Evolutionary conservation across 768 basidiomycete genomes (phyloP).

Genomic region (Amyloporia xantha): DNA sequence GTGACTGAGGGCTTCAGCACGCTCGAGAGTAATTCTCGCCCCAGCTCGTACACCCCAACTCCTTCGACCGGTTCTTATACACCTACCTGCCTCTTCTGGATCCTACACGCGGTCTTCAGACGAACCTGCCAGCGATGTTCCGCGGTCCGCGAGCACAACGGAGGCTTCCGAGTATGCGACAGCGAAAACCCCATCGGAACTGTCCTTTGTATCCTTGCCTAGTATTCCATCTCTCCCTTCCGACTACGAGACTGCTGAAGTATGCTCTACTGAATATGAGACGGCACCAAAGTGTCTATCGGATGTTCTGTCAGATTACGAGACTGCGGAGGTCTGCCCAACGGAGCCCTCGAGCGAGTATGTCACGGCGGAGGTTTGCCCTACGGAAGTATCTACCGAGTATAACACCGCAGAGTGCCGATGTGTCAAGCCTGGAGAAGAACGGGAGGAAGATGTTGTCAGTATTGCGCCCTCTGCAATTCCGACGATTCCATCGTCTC

Average conservation of each 20-base stretch:
- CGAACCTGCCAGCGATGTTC: neutral
- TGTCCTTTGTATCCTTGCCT: slow-evolving; percentile 52
- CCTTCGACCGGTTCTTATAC: slow-evolving; percentile 12
- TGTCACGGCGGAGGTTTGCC: slow-evolving; percentile 42
- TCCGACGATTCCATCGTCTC: slow-evolving; percentile 25
- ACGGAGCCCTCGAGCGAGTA: slow-evolving; percentile 40
- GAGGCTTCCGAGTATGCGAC: slow-evolving; percentile 7
- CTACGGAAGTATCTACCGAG: slow-evolving; percentile 37
- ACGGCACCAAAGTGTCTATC: slow-evolving; percentile 27
- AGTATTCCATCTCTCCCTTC: slow-evolving; percentile 49
- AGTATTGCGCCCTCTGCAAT: slow-evolving; percentile 23
- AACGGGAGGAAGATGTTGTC: slow-evolving; percentile 12
- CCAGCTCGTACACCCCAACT: slow-evolving; percentile 14
- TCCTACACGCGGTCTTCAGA: slow-evolving; percentile 13
- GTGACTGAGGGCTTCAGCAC: slow-evolving; percentile 19
- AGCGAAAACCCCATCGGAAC: slow-evolving; percentile 15
- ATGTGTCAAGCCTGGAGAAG: slow-evolving; percentile 17
- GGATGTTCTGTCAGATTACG: slow-evolving; percentile 36
- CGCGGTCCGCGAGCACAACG: neutral
- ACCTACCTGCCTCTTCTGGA: slow-evolving; percentile 8
- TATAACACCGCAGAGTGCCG: slow-evolving; percentile 40
- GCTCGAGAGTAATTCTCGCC: slow-evolving; percentile 21
- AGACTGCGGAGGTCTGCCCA: slow-evolving; percentile 35
- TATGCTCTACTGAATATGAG: slow-evolving; percentile 30
- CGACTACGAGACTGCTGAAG: slow-evolving; percentile 35